Conservation (phyloP, 768 basidiomycete genomes). For the Suillus weaverae region DNA sequence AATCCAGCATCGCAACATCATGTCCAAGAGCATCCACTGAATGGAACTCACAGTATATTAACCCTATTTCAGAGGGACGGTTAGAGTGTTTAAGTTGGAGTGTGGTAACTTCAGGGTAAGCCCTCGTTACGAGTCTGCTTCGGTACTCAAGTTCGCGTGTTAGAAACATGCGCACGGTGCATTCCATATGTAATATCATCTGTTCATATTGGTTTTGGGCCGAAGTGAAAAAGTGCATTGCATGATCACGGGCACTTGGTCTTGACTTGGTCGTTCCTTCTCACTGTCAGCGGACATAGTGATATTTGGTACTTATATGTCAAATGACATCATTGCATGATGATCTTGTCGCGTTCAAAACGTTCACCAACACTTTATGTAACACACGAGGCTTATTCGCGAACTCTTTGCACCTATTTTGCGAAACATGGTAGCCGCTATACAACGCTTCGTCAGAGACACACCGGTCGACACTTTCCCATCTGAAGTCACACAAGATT, state of each 20-base stretch:
- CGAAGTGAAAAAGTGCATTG: neutral
- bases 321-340: neutral
- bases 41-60: neutral
- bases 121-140: neutral
- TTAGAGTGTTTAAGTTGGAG: neutral
- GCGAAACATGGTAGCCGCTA: neutral
- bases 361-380: neutral
- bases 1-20: neutral
- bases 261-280: neutral
- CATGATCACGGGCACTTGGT: neutral
- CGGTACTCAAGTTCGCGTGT: neutral
- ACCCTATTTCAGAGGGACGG: neutral
- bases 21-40: neutral
- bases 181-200: neutral
- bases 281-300: neutral
- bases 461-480: constrained; percentile 27
- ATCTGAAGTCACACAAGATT: constrained; percentile 17
- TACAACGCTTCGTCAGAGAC: constrained; percentile 29
- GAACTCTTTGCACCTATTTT: neutral
- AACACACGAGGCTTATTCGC: neutral
- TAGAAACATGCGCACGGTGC: neutral
- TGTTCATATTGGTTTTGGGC: neutral
- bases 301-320: neutral
- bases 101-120: neutral
- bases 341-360: neutral